These are phyloP conservation scores for Dactylellina leptospora DNA, from an alignment of 2,329 filamentous ascomycete species.

Conservation along the genomic window DNA sequence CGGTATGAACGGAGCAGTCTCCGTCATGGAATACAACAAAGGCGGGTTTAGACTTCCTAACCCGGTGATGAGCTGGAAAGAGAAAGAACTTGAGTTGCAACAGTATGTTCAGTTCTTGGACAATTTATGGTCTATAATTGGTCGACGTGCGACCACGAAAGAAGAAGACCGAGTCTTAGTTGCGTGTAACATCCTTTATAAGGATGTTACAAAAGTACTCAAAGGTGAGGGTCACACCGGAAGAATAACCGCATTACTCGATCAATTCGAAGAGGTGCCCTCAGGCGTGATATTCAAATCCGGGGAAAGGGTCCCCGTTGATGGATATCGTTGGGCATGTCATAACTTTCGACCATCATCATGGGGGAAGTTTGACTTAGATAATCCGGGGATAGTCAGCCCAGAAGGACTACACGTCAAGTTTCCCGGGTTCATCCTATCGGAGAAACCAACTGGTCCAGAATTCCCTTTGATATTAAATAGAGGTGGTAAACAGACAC, in stretches of 20 bases:
- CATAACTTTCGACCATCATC: slow-evolving; percentile 22
- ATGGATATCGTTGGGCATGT: slow-evolving; percentile 48
- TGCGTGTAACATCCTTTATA: slow-evolving; percentile 42
- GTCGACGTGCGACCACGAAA: slow-evolving; percentile 45
- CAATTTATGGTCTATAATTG: slow-evolving; percentile 26
- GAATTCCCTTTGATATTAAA: slow-evolving; percentile 28
- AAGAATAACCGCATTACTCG: slow-evolving; percentile 26
- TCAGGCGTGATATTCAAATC: slow-evolving; percentile 33
- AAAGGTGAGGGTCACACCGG: slow-evolving; percentile 36
- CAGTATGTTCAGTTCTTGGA: slow-evolving; percentile 29
- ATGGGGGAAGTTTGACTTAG: slow-evolving; percentile 37
- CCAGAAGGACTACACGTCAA: slow-evolving; percentile 27
- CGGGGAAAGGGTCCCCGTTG: slow-evolving; percentile 27
- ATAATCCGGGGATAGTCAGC: slow-evolving; percentile 38
- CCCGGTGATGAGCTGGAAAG: neutral
- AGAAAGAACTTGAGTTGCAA: slow-evolving; percentile 5
- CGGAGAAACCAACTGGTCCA: slow-evolving; percentile 9
- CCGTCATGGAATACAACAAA: slow-evolving; percentile 25
- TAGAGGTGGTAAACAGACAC: neutral
- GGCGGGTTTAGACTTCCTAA: slow-evolving; percentile 11
- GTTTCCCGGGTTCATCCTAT: slow-evolving; percentile 30
- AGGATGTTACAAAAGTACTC: slow-evolving; percentile 37
- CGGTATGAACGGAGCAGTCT: slow-evolving; percentile 33
- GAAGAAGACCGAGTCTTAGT: slow-evolving; percentile 52
- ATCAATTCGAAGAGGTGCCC: slow-evolving; percentile 43